Percentiles rank a stretch among this genome's conserved stretches.
Evolutionary conservation across 2,329 filamentous ascomycete species (phyloP).

Genomic region (Juglanconis oblonga): DNA sequence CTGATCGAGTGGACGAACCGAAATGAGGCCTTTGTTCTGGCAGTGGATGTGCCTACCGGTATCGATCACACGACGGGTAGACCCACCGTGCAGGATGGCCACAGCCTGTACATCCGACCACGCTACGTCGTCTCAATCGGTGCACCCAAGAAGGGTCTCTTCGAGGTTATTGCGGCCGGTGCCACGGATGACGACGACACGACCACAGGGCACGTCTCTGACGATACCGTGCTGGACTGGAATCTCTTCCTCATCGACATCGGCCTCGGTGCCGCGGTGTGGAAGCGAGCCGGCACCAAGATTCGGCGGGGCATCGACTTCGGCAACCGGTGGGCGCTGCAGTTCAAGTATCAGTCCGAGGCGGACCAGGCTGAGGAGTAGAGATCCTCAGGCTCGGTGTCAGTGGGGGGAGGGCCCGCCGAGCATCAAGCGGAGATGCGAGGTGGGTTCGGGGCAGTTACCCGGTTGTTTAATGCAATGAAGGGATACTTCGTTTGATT

Average conservation of each 20-base stretch:
- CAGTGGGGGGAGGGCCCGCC: background rate
- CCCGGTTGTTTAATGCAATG: background rate
- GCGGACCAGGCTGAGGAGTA: conserved; percentile 23
- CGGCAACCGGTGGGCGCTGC: conserved; percentile 80
- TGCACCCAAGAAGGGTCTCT: conserved; percentile 78
- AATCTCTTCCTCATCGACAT: conserved; percentile 82
- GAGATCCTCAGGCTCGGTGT: background rate
- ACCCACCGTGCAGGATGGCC: conserved; percentile 66
- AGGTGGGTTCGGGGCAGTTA: background rate
- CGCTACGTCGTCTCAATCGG: conserved; percentile 83
- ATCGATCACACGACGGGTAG: conserved; percentile 76
- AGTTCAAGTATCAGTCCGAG: conserved; percentile 53
- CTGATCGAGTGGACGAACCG: conserved; percentile 94
- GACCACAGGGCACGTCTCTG: conserved; percentile 29
- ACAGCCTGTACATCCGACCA: conserved; percentile 74
- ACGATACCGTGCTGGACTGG: conserved; percentile 58
- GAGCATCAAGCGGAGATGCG: background rate
- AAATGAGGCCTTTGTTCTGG: conserved; percentile 75
- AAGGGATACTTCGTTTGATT: background rate
- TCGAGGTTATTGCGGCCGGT: conserved; percentile 69
- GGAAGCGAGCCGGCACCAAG: conserved; percentile 79
- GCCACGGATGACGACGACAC: conserved; percentile 44
- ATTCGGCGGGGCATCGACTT: conserved; percentile 85
- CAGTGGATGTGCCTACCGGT: conserved; percentile 88
- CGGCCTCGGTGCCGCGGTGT: conserved; percentile 76